phyloP scores from a whole-genome alignment of 768 basidiomycete species.

The Sarcomyxa edulis region DNA sequence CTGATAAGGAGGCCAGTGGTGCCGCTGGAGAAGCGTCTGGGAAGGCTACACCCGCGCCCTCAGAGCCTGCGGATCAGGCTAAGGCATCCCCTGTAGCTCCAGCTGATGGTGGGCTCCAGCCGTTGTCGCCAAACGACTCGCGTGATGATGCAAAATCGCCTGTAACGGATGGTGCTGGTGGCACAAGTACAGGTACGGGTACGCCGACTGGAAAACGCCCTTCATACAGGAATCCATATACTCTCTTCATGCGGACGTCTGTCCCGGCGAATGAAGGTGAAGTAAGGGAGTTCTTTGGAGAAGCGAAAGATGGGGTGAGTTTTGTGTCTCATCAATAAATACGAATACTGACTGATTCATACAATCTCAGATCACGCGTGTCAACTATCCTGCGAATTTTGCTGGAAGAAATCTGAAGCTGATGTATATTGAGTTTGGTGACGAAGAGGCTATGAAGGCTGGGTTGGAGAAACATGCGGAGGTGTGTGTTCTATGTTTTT shows the following conservation, averaged over 20 bases:
- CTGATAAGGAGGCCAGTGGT: constrained; percentile 27
- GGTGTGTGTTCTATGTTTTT: constrained; percentile 33
- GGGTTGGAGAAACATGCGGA: constrained; percentile 72
- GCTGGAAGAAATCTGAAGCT: constrained; percentile 50
- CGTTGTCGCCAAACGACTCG: constrained; percentile 14
- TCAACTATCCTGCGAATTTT: constrained; percentile 50
- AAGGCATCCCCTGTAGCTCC: constrained; percentile 26
- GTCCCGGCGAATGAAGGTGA: constrained; percentile 51
- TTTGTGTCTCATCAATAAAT: constrained; percentile 10
- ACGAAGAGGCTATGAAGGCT: constrained; percentile 79
- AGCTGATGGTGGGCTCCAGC: constrained; percentile 20
- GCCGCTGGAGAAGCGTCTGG: constrained; percentile 21
- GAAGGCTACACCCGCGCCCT: neutral
- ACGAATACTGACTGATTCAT: constrained; percentile 2
- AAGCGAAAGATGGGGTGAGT: constrained; percentile 61
- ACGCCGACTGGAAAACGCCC: constrained; percentile 68
- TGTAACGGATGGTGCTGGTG: constrained; percentile 46
- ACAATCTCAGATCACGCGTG: constrained; percentile 53
- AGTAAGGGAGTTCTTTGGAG: constrained; percentile 72
- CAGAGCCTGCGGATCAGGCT: constrained; percentile 8
- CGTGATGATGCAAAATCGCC: constrained; percentile 49
- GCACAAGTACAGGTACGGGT: constrained; percentile 56
- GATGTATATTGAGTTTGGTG: constrained; percentile 87
- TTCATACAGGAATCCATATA: constrained; percentile 67
- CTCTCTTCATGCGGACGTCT: constrained; percentile 73